Base-by-base conservation (phyloP, 2,329 filamentous ascomycete genomes). In the Thelonectria discophora region DNA sequence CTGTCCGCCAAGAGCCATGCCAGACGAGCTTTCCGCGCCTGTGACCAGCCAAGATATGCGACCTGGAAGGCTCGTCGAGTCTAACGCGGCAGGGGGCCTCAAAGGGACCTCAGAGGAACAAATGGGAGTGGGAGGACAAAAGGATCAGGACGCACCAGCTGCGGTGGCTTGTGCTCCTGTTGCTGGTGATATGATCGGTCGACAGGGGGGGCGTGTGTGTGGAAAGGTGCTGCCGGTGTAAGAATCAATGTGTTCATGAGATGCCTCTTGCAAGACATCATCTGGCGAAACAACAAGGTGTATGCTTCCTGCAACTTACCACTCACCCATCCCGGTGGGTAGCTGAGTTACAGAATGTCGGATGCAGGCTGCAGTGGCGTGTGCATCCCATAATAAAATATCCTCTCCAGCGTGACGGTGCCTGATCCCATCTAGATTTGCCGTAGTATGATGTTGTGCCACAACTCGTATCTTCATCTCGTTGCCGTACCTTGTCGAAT, bases 401-500 rank as follows among this genome's bases (percentile, higher is more conserved):
- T 37, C 47, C 45, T 24, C 34, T 20, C 39, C 46, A 47, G 24
- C 46, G 18, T 21, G 50, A 60, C 55, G 55, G 55, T 51, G 27
- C 42, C 45, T 56, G 48, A 48, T 43, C 21, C 21, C 17, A 57
- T 57, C 54, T 57, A 57, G 54, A 57, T 57, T 43, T 17, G 12
- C 9, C 24, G 46, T 57, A 42, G 54, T 57, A 37, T 24, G 45
- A 57, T 57, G 37, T 57, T 50, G 54, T 34, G 46, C 54, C 20
- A 40, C 17, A 27, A 49, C 32, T 43, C 54, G 32, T 17, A 53
- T 60, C 50, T 54, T 62, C 42, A 46, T 58, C 55, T 48, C 54
- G 50, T 46, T 51, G 17, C 50, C 50, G 47, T 56, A 62, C 56
- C 53, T 45, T 65, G 65, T 61, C n/a, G 60, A 52, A 27, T 43